Evolutionary conservation across 345 rosid genomes (phyloP).

Genomic region (Euphorbia pulcherrima): DNA sequence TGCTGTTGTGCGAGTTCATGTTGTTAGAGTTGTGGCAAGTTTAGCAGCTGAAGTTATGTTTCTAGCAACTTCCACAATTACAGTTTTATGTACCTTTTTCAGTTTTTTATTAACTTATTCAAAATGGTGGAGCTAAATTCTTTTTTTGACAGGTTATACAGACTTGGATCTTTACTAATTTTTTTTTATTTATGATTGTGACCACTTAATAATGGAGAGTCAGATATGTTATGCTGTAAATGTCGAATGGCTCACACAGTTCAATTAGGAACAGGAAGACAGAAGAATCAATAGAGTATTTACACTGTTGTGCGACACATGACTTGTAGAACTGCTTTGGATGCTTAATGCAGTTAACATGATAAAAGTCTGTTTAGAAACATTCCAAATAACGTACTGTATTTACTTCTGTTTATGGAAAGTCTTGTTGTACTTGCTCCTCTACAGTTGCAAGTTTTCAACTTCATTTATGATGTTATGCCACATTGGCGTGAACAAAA

Average conservation of each 20-base stretch:
- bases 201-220: background rate
- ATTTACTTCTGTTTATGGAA: no score
- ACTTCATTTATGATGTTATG: no score
- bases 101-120: background rate
- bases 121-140: background rate
- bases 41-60: conserved; percentile 91
- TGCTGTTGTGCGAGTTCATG: conserved; percentile 89
- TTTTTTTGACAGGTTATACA: background rate
- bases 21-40: conserved; percentile 97
- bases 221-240: background rate
- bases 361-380: no score
- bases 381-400: no score
- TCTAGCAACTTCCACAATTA: conserved; percentile 14
- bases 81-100: background rate
- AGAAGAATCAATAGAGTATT: background rate
- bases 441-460: no score
- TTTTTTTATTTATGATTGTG: no score
- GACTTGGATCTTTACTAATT: background rate
- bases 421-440: no score
- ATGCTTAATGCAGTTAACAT: no score
- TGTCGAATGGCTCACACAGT: background rate
- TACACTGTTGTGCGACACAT: background rate
- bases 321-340: no score
- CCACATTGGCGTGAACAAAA: no score
- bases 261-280: background rate